Conservation (phyloP, 2,329 filamentous ascomycete genomes). For the Nannizziopsis arthrosporioides region DNA sequence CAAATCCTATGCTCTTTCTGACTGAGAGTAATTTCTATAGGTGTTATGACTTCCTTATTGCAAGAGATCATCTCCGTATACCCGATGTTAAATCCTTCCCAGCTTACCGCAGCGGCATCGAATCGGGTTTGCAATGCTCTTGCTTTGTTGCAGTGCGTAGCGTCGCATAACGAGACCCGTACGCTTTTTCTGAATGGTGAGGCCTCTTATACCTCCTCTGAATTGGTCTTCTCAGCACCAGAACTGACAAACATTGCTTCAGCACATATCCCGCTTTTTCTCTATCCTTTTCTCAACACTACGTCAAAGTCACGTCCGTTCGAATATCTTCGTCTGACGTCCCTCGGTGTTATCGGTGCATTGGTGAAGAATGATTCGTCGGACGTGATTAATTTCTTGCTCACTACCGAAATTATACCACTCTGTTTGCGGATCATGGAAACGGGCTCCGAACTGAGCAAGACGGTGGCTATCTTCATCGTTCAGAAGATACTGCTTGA, state of each 20-base stretch:
- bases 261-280: conserved; percentile 95
- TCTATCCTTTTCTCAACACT: conserved; percentile 97
- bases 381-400: conserved; percentile 96
- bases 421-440: conserved; percentile 98
- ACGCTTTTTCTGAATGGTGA: conserved; percentile 85
- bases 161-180: conserved; percentile 91
- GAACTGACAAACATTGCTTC: conserved; percentile 9
- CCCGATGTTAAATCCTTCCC: conserved; percentile 87
- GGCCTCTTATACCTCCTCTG: neutral
- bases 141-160: conserved; percentile 89
- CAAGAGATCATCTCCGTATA: conserved; percentile 99
- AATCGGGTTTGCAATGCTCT: conserved; percentile 97
- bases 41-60: conserved; percentile 93
- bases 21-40: conserved; percentile 37
- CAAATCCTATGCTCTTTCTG: neutral
- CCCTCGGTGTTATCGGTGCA: conserved; percentile 89
- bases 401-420: conserved; percentile 97
- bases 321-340: conserved; percentile 91
- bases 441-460: conserved; percentile 93
- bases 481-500: conserved; percentile 97
- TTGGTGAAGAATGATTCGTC: conserved; percentile 98
- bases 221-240: neutral
- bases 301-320: conserved; percentile 96
- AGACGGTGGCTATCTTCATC: conserved; percentile 98
- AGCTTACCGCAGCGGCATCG: conserved; percentile 91